Evolutionary conservation across 2,329 filamentous ascomycete species (phyloP), one percentile per base, ranked within the genome.

Genomic region (Neopestalotiopsis sp.): DNA sequence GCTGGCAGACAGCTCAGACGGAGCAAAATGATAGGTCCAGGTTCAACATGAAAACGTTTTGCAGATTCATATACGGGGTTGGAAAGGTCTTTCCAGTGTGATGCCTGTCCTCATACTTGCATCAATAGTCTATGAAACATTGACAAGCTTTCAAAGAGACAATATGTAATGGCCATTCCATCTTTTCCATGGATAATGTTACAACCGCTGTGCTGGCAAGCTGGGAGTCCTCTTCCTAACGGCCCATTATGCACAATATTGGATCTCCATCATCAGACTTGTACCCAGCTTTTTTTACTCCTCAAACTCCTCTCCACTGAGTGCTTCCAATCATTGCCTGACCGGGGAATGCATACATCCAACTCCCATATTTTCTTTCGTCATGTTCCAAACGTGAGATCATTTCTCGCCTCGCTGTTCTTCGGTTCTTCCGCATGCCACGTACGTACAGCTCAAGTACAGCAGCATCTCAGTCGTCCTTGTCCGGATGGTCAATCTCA

Each of bases 401-500:
- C 59, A 62, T 32, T 40, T 53, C 20, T 53, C n/a, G 45, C 67
- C 62, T 40, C 49, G 57, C 38, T 61, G 34, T 5, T 61, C 34
- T 34, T 12, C 45, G 45, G 45, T 49, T 28, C 24, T 28, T 28
- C 24, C 24, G 24, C 30, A 38, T 53, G 45, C 40, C 34, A 7
- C 34, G 34, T 38, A 38, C 34, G 34, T 10, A 38, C 10, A 38
- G 34, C 6, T 2, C 6, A 7, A 38, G 34, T 38, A 38, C 6
- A 30, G 53, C 20, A 32, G 34, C 14, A 65, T 57, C 34, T 76
- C 75, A 90, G 68, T 90, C 88, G 69, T 90, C 88, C 81, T 88
- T 89, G 71, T 89, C 87, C 10, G 83, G 82, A 73, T 80, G 85
- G 70, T 86, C 82, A 67, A 90, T 86, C 73, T 90, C 88, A 28